Evolutionary conservation across 176 grass and related monocot genomes (phyloP), one percentile per base, ranked within the genome.

Genomic region (Juncus inflexus): DNA sequence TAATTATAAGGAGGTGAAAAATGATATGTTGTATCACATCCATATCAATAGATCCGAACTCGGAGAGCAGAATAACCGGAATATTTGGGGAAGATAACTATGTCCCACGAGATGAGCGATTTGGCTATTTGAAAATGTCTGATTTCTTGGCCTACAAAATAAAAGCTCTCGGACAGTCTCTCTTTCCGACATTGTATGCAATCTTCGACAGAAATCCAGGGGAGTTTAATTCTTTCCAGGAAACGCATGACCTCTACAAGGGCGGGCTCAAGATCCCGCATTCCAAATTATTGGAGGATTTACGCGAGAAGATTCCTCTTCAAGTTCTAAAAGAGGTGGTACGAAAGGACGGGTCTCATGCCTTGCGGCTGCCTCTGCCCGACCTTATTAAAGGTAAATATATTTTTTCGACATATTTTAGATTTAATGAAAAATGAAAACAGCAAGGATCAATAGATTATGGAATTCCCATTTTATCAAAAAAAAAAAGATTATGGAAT

Each of bases 41-140:
- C 49, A 40, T 63, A 15, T 63, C 6, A 35, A 63, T 74, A 86
- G 87, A 86, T 76, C 73, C 76, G 3, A 83, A 55, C 14, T 70
- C 76, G 0, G 87, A 90, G 69, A 90, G 83, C 69, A 75, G 83
- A 61, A 66, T 78, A 61, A 64, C 79, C 15, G 54, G 72, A 52
- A 5, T 83, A 35, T 50, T 58, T 63, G 38, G 71, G 65, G 72
- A 78, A 4, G 12, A 82, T 6, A 92, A 87, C 40, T 92, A 92
- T 38, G 75, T 92, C 19, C 84, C 89, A 0, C 72, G 84, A 5
- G 89, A 92, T 8, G 89, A 92, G 75, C 84, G 81, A 2, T 92
- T 92, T 15, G 89, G 75, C 0, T 68, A 84, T 63, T 71, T 92
- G 3, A 92, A 87, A 59, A 79, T 84, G 89, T 43, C 81, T 0